Evolutionary conservation across 2,329 filamentous ascomycete genomes (phyloP), one percentile per base, ranked within the genome.

Genomic region (Penicillium italicum): DNA sequence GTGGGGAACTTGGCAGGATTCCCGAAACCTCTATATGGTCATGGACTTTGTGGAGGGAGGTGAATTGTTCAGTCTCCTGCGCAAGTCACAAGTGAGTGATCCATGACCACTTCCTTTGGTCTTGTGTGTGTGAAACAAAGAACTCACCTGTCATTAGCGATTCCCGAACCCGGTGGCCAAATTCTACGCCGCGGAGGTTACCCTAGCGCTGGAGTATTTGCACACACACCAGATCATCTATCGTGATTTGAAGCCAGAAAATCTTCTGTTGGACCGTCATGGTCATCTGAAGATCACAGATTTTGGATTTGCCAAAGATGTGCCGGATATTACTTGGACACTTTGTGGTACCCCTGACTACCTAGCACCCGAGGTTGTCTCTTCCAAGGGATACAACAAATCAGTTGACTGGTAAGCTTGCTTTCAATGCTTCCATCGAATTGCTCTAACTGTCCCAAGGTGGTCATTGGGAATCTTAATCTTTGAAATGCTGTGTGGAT

Each of bases 41-140:
- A 99, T 99, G 94, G 94, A 99, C 75, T 99, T 99, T 79, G 93
- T 99, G 51, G 94, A 99, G 76, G 94, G 94, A 65, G 94, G 94
- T 69, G 94, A 99, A 80, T 81, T 99, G 52, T 99, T 99, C 74
- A 97, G 93, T 64, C 77, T 99, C 67, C 79, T 99, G 67, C 84
- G 94, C 67, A 97, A 99, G 76, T 97, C 93, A 55, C 86, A 81
- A 87, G 93, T 83, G 84, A 84, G 81, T 77, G 50, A 44, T 53
- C 26, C n/a, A 56, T 34, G 56, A 28, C 40, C 4, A 20, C 16
- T 34, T 22, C 49, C 37, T 51, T 59, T 41, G 50, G 33, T 33
- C n/a, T 28, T 18, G 5, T 33, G 18, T 9, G 24, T 33, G 41
- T 18, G 24, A 33, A 30, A 31, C 46, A 33, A 33, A 33, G 20